Conservation (phyloP, 192 early-diverging fungal species). For the Podila minutissima region DNA sequence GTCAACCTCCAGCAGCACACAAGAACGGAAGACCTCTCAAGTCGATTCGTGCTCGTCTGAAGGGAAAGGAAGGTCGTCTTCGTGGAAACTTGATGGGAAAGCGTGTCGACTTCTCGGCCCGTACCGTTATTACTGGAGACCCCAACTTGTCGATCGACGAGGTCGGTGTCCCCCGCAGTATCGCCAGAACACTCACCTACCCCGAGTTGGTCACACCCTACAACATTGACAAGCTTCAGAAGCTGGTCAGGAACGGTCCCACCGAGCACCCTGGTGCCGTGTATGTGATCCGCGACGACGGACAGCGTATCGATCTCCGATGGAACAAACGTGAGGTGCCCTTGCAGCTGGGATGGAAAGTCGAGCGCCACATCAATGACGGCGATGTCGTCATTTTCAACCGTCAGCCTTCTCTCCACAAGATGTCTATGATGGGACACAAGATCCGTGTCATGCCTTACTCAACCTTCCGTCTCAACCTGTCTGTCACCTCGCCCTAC, state of each 20-base stretch:
- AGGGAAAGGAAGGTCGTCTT: constrained; percentile 99
- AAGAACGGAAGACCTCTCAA: constrained; percentile 96
- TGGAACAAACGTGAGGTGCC: constrained; percentile 89
- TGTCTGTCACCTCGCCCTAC: constrained; percentile 97
- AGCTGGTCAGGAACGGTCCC: constrained; percentile 90
- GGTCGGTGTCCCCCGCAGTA: constrained; percentile 97
- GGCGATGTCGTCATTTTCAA: constrained; percentile 99
- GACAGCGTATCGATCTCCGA: constrained; percentile 91
- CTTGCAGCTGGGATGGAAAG: constrained; percentile 91
- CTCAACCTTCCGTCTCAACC: constrained; percentile 97
- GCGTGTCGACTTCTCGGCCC: constrained; percentile 98
- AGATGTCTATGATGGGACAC: constrained; percentile 99
- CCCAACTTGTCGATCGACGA: constrained; percentile 98
- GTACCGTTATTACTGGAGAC: constrained; percentile 99
- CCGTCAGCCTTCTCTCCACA: constrained; percentile 98
- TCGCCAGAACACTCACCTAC: constrained; percentile 96
- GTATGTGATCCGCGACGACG: constrained; percentile 94
- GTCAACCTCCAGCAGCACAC: constrained; percentile 90
- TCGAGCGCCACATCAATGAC: constrained; percentile 95
- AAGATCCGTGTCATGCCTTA: constrained; percentile 97
- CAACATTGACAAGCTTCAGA: constrained; percentile 91
- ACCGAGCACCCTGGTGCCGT: constrained; percentile 96
- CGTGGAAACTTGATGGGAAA: constrained; percentile 99
- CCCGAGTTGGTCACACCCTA: constrained; percentile 97
- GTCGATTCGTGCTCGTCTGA: constrained; percentile 94